phyloP scores from a whole-genome alignment of 306 rosid species.

The Parietaria judaica region DNA sequence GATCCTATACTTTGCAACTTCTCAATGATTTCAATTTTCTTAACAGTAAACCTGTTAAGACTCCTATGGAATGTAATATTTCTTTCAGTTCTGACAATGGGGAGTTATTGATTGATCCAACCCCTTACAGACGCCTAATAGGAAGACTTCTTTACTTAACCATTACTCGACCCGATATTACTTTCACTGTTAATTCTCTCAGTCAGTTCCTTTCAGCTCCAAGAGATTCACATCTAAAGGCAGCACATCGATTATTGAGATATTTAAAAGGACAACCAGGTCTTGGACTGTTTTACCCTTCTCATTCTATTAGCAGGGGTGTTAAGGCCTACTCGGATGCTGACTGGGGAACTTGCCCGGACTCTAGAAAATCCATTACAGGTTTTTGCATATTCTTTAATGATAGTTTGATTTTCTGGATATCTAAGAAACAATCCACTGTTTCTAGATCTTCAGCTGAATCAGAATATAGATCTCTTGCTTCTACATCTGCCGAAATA shows the following conservation, averaged over 20 bases:
- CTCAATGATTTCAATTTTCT: neutral
- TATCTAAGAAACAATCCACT: no score
- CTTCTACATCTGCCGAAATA: no score
- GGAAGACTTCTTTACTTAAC: neutral
- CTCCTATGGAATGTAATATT: neutral
- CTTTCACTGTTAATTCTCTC: neutral
- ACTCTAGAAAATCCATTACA: neutral
- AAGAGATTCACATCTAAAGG: neutral
- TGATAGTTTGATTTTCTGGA: no score
- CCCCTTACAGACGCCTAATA: neutral
- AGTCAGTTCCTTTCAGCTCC: neutral
- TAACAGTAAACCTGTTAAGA: neutral
- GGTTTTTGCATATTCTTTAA: neutral
- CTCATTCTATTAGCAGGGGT: neutral
- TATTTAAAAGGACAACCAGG: neutral
- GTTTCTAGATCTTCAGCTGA: no score
- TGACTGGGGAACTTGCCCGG: neutral
- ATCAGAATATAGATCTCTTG: no score
- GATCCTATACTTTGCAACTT: neutral
- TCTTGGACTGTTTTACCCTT: neutral
- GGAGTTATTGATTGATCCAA: neutral
- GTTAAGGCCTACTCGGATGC: neutral
- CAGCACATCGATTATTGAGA: neutral
- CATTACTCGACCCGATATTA: neutral
- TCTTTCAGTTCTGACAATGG: neutral